phyloP scores from a whole-genome alignment of 306 rosid species.

The Senna tora region DNA sequence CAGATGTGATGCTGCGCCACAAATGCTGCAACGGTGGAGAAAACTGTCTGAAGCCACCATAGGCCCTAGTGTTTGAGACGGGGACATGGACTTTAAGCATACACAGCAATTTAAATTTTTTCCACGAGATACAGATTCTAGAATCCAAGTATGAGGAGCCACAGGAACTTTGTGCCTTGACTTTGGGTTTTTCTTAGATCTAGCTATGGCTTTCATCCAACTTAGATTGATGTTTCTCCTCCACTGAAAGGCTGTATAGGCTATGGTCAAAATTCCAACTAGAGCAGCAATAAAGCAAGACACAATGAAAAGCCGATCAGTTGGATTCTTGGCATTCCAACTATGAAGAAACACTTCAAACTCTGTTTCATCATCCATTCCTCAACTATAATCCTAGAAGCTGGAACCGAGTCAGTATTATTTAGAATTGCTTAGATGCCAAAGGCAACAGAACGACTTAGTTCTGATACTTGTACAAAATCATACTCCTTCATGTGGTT shows the following conservation, averaged over 20 bases:
- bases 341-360: slow-evolving; percentile 64
- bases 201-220: slow-evolving; percentile 97
- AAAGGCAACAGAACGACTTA: slow-evolving; percentile 27
- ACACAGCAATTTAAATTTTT: slow-evolving; percentile 92
- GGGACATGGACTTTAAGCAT: slow-evolving; percentile 77
- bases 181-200: slow-evolving; percentile 88
- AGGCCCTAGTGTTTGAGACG: slow-evolving; percentile 88
- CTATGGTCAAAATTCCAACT: slow-evolving; percentile 89
- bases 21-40: slow-evolving; percentile 73
- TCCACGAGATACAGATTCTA: slow-evolving; percentile 83
- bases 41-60: slow-evolving; percentile 76
- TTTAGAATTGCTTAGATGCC: slow-evolving; percentile 30
- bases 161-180: slow-evolving; percentile 72
- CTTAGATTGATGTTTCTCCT: slow-evolving; percentile 91
- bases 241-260: slow-evolving; percentile 94
- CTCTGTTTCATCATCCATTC: slow-evolving; percentile 81
- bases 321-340: slow-evolving; percentile 84
- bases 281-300: slow-evolving; percentile 77
- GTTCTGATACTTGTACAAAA: slow-evolving; percentile 16
- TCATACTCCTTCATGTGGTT: slow-evolving; percentile 5
- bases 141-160: slow-evolving; percentile 77
- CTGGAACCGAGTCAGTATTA: slow-evolving; percentile 22
- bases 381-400: slow-evolving; percentile 31
- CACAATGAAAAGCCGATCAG: slow-evolving; percentile 70
- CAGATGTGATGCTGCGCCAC: slow-evolving; percentile 91